phyloP scores from a whole-genome alignment of 352 stramenopile species.

The Globisporangium apiculatum region DNA sequence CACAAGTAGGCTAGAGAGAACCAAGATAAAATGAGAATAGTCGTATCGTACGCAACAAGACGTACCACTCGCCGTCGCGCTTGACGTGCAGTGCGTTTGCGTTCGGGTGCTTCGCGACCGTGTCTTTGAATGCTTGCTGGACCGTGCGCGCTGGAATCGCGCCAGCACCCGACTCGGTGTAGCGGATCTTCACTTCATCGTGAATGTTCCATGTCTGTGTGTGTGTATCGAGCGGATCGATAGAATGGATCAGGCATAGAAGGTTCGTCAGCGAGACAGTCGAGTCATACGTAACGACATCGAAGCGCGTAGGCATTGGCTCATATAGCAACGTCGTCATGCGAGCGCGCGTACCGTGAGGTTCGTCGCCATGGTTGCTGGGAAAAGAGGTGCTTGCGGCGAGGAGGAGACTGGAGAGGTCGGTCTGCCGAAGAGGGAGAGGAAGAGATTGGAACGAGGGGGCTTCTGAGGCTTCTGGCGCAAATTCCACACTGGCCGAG shows the following conservation, averaged over 20 bases:
- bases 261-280: neutral
- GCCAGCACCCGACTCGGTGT: slow-evolving; percentile 42
- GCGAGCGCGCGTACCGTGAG: slow-evolving; percentile 28
- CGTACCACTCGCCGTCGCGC: slow-evolving; percentile 64
- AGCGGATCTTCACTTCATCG: slow-evolving; percentile 74
- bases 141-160: slow-evolving; percentile 41
- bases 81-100: slow-evolving; percentile 64
- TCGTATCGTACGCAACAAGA: neutral
- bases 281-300: neutral
- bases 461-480: slow-evolving; percentile 15
- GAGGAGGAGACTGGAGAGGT: neutral
- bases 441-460: neutral
- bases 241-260: neutral
- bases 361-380: slow-evolving; percentile 6
- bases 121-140: slow-evolving; percentile 53
- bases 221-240: too few relatives aligned
- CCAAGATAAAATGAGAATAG: neutral
- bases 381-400: neutral
- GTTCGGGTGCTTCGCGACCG: slow-evolving; percentile 39
- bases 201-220: slow-evolving; percentile 78
- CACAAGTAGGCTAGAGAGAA: neutral
- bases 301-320: too few relatives aligned
- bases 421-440: neutral
- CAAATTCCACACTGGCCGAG: slow-evolving; percentile 37
- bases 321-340: too few relatives aligned